Percentiles rank a stretch among this genome's conserved stretches.
Evolutionary conservation across 768 basidiomycete species (phyloP).

Genomic region (Hirschioporus abietinus): DNA sequence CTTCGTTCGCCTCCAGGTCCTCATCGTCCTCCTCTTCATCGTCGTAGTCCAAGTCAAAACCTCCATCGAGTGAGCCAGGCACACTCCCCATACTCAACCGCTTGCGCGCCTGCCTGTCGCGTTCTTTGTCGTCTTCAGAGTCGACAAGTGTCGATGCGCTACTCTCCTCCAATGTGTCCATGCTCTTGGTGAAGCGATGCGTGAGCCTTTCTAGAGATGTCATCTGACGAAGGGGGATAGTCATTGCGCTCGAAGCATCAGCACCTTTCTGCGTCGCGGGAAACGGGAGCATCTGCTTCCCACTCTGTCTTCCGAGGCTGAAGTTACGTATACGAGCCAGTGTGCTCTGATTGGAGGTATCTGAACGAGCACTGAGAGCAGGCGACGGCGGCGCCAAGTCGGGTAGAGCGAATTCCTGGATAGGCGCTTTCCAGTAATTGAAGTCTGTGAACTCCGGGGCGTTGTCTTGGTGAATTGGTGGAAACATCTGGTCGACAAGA

Average conservation of each 20-base stretch:
- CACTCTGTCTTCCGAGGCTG: constrained; percentile 49
- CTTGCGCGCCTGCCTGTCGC: constrained; percentile 32
- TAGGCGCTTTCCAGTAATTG: constrained; percentile 88
- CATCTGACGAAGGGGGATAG: constrained; percentile 57
- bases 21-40: constrained; percentile 28
- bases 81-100: constrained; percentile 75
- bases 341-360: constrained; percentile 69
- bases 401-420: constrained; percentile 75
- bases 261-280: constrained; percentile 21
- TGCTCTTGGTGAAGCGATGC: constrained; percentile 14
- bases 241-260: constrained; percentile 27
- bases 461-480: constrained; percentile 87
- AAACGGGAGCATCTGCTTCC: constrained; percentile 25
- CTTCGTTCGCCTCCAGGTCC: constrained; percentile 22
- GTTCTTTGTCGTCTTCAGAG: constrained; percentile 33
- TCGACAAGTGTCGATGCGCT: not conserved
- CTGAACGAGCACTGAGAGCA: constrained; percentile 89
- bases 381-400: constrained; percentile 86
- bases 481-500: constrained; percentile 99
- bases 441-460: constrained; percentile 92
- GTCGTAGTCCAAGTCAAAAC: constrained; percentile 44
- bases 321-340: constrained; percentile 73
- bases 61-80: constrained; percentile 72
- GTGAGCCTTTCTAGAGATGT: constrained; percentile 69
- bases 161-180: not conserved